Conservation (phyloP, 495 filamentous ascomycete species). For the Annulohypoxylon nitens region DNA sequence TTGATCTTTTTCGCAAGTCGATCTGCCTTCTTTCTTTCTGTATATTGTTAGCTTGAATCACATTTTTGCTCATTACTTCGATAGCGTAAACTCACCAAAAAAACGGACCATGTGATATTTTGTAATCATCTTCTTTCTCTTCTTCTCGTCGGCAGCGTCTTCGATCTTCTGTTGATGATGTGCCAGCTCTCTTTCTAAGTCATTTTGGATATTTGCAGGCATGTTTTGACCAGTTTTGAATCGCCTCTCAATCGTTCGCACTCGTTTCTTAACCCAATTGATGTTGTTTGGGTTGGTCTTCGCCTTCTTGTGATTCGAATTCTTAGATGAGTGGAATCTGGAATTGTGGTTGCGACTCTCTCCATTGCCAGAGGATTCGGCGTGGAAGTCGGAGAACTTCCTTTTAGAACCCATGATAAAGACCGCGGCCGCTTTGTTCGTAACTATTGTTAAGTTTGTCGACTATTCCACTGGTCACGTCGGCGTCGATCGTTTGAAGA, state of each 20-base stretch:
- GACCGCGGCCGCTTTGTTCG: neutral
- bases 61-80: neutral
- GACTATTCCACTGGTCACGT: neutral
- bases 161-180: conserved; percentile 80
- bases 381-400: conserved; percentile 49
- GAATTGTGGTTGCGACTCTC: conserved; percentile 40
- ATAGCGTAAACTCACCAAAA: conserved; percentile 69
- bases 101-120: conserved; percentile 97
- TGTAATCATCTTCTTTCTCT: conserved; percentile 78
- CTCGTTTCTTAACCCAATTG: conserved; percentile 68
- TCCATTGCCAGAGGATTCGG: conserved; percentile 40
- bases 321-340: conserved; percentile 48
- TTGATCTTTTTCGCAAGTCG: conserved; percentile 74
- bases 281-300: conserved; percentile 49
- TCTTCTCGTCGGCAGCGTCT: conserved; percentile 66
- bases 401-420: conserved; percentile 53
- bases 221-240: conserved; percentile 70
- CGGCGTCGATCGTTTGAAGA: neutral
- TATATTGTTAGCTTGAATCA: conserved; percentile 13
- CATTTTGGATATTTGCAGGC: conserved; percentile 78
- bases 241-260: conserved; percentile 71
- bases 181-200: conserved; percentile 84
- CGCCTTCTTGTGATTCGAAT: conserved; percentile 49
- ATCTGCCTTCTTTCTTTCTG: conserved; percentile 88
- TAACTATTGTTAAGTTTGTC: neutral